Evolutionary conservation across 768 basidiomycete genomes (phyloP), one percentile per base, ranked within the genome.

Genomic region (Cystobasidiopsis lactophilus): DNA sequence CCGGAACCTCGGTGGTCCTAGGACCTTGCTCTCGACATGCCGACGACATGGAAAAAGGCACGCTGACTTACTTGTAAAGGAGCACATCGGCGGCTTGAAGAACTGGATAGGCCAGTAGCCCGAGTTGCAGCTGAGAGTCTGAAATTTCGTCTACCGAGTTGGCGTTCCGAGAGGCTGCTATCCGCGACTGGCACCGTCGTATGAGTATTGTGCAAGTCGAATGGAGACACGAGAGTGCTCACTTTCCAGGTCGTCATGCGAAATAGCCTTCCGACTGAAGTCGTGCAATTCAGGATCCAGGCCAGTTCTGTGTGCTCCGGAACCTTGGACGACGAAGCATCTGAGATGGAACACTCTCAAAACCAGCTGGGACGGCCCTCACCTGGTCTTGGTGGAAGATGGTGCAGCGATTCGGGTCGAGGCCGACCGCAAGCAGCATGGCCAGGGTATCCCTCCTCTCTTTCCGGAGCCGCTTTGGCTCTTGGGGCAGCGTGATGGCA

Each of bases 211-310:
- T 16, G 55, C 9, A 46, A 9, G 13, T 5, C 33, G 37, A 10
- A 39, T 2, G 35, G 46, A 13, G 0, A 19, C 9, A n/a, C n/a
- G n/a, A n/a, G n/a, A n/a, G n/a, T n/a, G 35, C 69, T 27, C 54
- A 82, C 85, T 76, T 95, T 96, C 86, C 89, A 95, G 0, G 85
- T 86, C 3, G 88, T 95, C 91, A 95, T 93, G 40, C 88, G 68
- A 38, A 77, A 75, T 10, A 95, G 68, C 59, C 77, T 78, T 10
- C 85, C 85, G 21, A 89, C 71, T 0, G 85, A 79, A 0, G 84
- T 80, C 30, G 86, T 68, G 60, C 85, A 91, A 57, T 75, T 82
- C 53, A 95, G 65, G 45, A 89, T 77, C 91, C 89, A 95, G 2
- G 82, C 79, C 18, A 93, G 68, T 59, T 95, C 88, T 0, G 78